phyloP scores from a whole-genome alignment of 345 rosid genomes.

The Odontarrhena argentea region DNA sequence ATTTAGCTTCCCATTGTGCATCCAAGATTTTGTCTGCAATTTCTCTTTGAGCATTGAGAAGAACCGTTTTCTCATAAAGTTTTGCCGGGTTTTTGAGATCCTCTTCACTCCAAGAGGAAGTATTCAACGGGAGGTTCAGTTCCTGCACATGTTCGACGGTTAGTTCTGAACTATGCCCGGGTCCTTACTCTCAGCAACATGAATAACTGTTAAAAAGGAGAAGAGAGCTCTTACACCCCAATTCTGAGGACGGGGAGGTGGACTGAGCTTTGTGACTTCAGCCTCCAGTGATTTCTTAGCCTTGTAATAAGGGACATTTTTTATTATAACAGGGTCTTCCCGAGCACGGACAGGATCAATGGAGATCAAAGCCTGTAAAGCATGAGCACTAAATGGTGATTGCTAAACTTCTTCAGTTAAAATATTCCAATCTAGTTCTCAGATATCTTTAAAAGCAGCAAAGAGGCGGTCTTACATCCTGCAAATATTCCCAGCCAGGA shows the following conservation, averaged over 20 bases:
- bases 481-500: conserved; percentile 95
- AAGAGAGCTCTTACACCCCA: conserved; percentile 77
- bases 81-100: conserved; percentile 80
- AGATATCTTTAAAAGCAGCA: conserved; percentile 1
- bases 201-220: conserved; percentile 22
- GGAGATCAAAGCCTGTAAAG: conserved; percentile 70
- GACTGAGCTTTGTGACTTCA: conserved; percentile 70
- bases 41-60: conserved; percentile 92
- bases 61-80: conserved; percentile 89
- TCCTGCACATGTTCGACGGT: conserved; percentile 52
- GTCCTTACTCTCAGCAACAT: background rate
- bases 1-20: conserved; percentile 84
- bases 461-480: conserved; percentile 60
- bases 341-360: conserved; percentile 84
- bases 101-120: conserved; percentile 85
- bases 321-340: conserved; percentile 78
- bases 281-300: conserved; percentile 81
- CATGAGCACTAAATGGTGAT: conserved; percentile 26
- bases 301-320: conserved; percentile 79
- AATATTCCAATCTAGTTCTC: background rate
- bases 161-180: conserved; percentile 19
- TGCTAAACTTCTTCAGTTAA: conserved; percentile 7
- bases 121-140: conserved; percentile 76
- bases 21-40: conserved; percentile 81
- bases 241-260: conserved; percentile 85